A percentile compares a stretch with the other conserved stretches of the same genome.
Evolutionary conservation across 2,329 filamentous ascomycete genomes (phyloP).

Genomic region (Aspergillus fumigatiaffinis): DNA sequence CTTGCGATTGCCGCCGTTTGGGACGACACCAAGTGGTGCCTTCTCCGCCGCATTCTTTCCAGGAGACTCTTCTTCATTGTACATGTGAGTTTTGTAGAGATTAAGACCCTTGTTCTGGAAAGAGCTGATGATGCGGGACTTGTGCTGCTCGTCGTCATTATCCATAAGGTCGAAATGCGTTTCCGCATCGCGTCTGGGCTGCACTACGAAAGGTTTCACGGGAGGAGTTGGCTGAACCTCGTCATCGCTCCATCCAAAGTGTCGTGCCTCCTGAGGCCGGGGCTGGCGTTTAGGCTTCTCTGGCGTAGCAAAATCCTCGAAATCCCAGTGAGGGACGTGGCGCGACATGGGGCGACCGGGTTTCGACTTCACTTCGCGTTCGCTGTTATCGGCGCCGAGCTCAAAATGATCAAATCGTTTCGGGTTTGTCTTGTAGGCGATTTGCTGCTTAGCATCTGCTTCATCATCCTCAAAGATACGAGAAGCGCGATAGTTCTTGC

Average conservation of each 20-base stretch:
- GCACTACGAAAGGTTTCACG: constrained; percentile 56
- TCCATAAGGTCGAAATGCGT: constrained; percentile 82
- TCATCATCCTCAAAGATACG: constrained; percentile 63
- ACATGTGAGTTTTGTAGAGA: constrained; percentile 75
- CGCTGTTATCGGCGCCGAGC: constrained; percentile 29
- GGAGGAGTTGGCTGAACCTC: constrained; percentile 30
- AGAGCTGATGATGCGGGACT: constrained; percentile 40
- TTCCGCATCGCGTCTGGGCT: constrained; percentile 74
- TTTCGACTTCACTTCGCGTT: constrained; percentile 23
- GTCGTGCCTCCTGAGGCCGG: constrained; percentile 66
- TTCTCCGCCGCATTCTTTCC: constrained; percentile 22
- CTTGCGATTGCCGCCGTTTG: constrained; percentile 67
- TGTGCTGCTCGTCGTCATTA: constrained; percentile 60
- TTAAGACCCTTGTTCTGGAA: constrained; percentile 64
- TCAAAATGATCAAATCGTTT: constrained; percentile 70
- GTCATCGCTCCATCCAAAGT: constrained; percentile 72
- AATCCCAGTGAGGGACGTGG: constrained; percentile 75
- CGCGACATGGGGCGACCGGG: constrained; percentile 34
- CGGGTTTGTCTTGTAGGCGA: constrained; percentile 60
- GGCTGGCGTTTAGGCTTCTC: constrained; percentile 66
- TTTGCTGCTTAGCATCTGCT: constrained; percentile 42
- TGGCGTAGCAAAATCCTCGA: constrained; percentile 82
- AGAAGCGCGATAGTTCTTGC: constrained; percentile 60
- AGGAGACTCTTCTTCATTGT: constrained; percentile 55
- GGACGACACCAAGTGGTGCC: constrained; percentile 60